These are phyloP conservation scores for Plasmodium malariae DNA, from an alignment of 169 alveolate species.

Conservation along the genomic window DNA sequence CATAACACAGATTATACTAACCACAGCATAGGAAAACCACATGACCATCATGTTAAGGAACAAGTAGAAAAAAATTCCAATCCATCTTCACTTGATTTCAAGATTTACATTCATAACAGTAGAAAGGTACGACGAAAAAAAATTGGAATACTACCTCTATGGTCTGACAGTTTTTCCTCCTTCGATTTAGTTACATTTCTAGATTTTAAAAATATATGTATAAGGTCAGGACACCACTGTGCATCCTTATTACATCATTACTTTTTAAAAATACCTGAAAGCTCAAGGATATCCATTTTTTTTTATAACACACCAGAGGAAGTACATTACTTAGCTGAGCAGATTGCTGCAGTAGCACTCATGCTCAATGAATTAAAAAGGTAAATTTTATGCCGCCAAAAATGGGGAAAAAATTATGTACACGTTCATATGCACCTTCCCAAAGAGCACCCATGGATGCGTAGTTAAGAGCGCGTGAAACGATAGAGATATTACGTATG, in stretches of 20 bases:
- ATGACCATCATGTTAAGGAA: neutral
- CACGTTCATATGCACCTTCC: too few species aligned
- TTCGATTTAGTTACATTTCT: slow-evolving; percentile 54
- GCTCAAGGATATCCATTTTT: slow-evolving; percentile 30
- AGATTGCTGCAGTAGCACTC: slow-evolving; percentile 19
- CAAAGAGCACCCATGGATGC: too few species aligned
- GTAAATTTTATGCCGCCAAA: neutral
- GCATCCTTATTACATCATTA: slow-evolving; percentile 34
- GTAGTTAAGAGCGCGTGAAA: too few species aligned
- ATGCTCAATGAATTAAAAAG: slow-evolving; percentile 13
- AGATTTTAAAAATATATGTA: slow-evolving; percentile 62
- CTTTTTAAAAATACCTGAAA: slow-evolving; percentile 16
- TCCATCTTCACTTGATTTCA: neutral
- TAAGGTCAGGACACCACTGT: slow-evolving; percentile 68
- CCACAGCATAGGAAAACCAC: neutral
- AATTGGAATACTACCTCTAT: slow-evolving; percentile 46
- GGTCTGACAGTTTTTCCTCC: slow-evolving; percentile 53
- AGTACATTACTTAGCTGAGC: slow-evolving; percentile 31
- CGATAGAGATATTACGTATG: too few species aligned
- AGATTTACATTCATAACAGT: slow-evolving; percentile 25
- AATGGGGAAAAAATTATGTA: too few species aligned
- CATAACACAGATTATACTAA: neutral
- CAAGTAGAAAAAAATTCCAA: neutral
- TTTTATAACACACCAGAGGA: slow-evolving; percentile 74
- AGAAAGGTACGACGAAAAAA: slow-evolving; percentile 4